Conservation (phyloP, 495 filamentous ascomycete genomes). For the Penicillium antarcticum region DNA sequence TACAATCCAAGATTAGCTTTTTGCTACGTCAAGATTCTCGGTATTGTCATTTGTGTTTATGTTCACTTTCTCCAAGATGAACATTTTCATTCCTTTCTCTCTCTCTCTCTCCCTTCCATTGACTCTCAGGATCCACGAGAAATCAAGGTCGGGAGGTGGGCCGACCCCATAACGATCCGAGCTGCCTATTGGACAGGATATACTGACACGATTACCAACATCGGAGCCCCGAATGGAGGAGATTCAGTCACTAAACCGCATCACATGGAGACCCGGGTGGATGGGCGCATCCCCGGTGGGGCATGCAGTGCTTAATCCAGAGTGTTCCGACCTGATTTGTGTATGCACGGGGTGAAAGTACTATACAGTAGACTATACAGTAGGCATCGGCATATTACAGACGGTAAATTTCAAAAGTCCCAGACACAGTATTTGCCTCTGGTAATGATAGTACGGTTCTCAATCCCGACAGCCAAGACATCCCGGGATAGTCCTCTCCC, state of each 20-base stretch:
- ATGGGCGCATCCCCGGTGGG: slow-evolving; percentile 11
- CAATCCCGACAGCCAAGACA: slow-evolving; percentile 36
- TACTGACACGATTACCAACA: background rate
- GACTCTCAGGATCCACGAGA: background rate
- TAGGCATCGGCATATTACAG: too few species aligned
- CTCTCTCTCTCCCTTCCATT: background rate
- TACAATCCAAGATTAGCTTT: slow-evolving; percentile 39
- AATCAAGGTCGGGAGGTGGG: slow-evolving; percentile 3
- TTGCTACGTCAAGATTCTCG: slow-evolving; percentile 39
- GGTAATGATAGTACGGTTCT: background rate
- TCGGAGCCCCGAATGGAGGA: too few species aligned
- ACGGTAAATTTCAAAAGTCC: too few species aligned
- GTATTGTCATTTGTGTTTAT: background rate
- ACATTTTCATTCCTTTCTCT: too few species aligned
- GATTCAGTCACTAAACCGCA: too few species aligned
- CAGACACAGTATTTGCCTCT: too few species aligned
- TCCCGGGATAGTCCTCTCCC: slow-evolving; percentile 14
- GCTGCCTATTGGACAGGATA: background rate
- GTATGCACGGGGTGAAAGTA: background rate
- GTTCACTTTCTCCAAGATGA: too few species aligned
- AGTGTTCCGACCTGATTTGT: slow-evolving; percentile 4
- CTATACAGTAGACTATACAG: background rate
- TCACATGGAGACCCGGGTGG: slow-evolving; percentile 8
- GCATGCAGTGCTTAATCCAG: slow-evolving; percentile 20
- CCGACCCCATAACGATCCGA: background rate